Evolutionary conservation across 1,139 yeast species (phyloP).

Genomic region (Lodderomyces pseudojiufengensis): DNA sequence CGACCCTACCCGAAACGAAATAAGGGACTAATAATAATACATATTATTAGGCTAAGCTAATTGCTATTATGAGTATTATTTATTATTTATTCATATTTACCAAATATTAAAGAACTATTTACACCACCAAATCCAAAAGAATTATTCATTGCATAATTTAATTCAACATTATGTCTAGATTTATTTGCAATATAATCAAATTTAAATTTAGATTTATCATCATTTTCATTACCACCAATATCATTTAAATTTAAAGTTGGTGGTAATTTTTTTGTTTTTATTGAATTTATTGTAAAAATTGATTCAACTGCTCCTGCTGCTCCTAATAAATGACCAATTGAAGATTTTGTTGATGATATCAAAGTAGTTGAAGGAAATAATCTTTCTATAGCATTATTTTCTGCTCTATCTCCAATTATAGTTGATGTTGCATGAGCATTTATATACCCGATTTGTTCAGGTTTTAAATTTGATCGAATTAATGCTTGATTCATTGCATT

Average conservation of each 20-base stretch:
- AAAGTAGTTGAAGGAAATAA: conserved; percentile 41
- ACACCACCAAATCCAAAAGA: conserved; percentile 99
- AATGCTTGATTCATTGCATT: conserved; percentile 81
- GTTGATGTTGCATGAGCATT: conserved; percentile 99
- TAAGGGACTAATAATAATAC: too few species aligned
- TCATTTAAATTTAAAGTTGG: conserved; percentile 72
- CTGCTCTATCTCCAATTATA: conserved; percentile 82
- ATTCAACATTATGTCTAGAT: conserved; percentile 30
- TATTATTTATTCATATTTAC: conserved; percentile 12
- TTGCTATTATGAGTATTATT: background rate
- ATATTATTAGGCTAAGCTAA: too few species aligned
- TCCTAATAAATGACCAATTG: conserved; percentile 91
- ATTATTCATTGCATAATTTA: conserved; percentile 70
- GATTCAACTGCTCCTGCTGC: conserved; percentile 97
- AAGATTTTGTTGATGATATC: conserved; percentile 84
- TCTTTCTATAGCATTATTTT: conserved; percentile 65
- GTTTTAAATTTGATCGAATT: conserved; percentile 38
- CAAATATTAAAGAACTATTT: conserved; percentile 57
- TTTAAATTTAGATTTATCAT: conserved; percentile 36
- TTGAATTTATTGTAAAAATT: conserved; percentile 68
- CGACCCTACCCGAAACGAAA: conserved; percentile 1
- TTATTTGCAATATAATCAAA: conserved; percentile 61
- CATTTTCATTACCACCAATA: conserved; percentile 46
- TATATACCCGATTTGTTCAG: conserved; percentile 60
- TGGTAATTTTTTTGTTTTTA: conserved; percentile 59